Conservation (phyloP, 352 stramenopile species). For the Bremia lactucae region DNA sequence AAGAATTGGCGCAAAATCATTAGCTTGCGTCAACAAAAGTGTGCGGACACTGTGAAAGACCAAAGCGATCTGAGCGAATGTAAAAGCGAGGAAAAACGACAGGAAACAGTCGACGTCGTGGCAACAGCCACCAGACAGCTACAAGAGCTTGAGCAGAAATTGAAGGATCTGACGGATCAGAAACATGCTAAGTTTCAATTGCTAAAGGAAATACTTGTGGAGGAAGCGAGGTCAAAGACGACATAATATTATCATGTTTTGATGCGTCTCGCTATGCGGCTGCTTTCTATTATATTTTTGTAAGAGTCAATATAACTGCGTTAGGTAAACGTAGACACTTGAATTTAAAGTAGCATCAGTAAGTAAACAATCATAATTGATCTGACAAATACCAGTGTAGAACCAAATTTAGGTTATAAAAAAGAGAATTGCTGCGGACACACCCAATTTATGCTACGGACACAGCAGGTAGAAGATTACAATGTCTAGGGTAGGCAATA, state of each 20-base stretch:
- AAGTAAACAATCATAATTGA: too few species aligned
- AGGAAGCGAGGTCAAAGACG: slow-evolving; percentile 48
- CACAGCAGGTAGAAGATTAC: too few species aligned
- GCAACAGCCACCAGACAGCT: slow-evolving; percentile 23
- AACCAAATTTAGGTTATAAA: too few species aligned
- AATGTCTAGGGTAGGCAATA: too few species aligned
- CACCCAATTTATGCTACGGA: too few species aligned
- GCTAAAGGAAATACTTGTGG: slow-evolving; percentile 61
- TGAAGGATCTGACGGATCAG: slow-evolving; percentile 44
- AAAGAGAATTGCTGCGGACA: too few species aligned
- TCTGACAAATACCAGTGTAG: too few species aligned
- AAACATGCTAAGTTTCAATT: slow-evolving; percentile 67
- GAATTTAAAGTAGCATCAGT: too few species aligned
- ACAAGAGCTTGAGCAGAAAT: slow-evolving; percentile 35
- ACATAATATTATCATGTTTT: slow-evolving; percentile 2
- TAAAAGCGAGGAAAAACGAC: slow-evolving; percentile 6
- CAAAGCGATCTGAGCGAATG: slow-evolving; percentile 5
- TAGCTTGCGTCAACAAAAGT: slow-evolving; percentile 30
- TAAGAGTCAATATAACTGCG: too few species aligned
- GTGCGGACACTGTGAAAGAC: slow-evolving; percentile 8
- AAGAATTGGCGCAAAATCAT: slow-evolving; percentile 81
- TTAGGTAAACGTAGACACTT: too few species aligned
- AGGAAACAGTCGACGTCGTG: slow-evolving; percentile 13
- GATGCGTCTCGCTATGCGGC: too few species aligned
- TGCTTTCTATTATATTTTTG: too few species aligned